Conservation (phyloP, 2,329 filamentous ascomycete genomes). For the Corynespora cassiicola region DNA sequence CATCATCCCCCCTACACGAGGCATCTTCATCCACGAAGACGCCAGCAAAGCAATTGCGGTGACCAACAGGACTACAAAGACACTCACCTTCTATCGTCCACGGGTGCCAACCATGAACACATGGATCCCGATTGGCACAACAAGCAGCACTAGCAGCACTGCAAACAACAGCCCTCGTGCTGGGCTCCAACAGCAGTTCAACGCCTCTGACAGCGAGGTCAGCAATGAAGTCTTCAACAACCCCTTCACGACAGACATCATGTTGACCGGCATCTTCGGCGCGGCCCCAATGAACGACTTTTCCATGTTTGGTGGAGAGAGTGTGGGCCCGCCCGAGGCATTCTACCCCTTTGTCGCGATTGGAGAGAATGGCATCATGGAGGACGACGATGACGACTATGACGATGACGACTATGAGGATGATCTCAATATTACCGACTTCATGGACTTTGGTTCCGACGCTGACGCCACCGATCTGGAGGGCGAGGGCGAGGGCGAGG, state of each 20-base stretch:
- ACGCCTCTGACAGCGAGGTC: constrained; percentile 48
- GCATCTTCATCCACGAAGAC: constrained; percentile 45
- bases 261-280: constrained; percentile 75
- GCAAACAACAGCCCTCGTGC: constrained; percentile 47
- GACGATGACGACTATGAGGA: constrained; percentile 66
- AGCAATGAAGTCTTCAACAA: constrained; percentile 43
- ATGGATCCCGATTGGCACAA: constrained; percentile 37
- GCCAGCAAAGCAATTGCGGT: constrained; percentile 49
- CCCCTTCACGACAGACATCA: constrained; percentile 65
- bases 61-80: constrained; percentile 48
- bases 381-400: constrained; percentile 65
- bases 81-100: constrained; percentile 50
- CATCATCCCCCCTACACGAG: constrained; percentile 36
- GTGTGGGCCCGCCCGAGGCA: constrained; percentile 76
- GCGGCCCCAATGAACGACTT: constrained; percentile 51
- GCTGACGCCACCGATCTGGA: constrained; percentile 43
- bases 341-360: constrained; percentile 72
- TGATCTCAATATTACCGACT: constrained; percentile 47
- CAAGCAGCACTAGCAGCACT: constrained; percentile 48
- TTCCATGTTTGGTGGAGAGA: constrained; percentile 62
- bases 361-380: constrained; percentile 62
- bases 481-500: constrained; percentile 41
- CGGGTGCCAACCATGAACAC: constrained; percentile 32
- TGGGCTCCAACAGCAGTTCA: constrained; percentile 41
- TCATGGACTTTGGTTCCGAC: constrained; percentile 46